phyloP scores from a whole-genome alignment of 1,284 basidiomycete genomes.

The Trichosporon sp. region DNA sequence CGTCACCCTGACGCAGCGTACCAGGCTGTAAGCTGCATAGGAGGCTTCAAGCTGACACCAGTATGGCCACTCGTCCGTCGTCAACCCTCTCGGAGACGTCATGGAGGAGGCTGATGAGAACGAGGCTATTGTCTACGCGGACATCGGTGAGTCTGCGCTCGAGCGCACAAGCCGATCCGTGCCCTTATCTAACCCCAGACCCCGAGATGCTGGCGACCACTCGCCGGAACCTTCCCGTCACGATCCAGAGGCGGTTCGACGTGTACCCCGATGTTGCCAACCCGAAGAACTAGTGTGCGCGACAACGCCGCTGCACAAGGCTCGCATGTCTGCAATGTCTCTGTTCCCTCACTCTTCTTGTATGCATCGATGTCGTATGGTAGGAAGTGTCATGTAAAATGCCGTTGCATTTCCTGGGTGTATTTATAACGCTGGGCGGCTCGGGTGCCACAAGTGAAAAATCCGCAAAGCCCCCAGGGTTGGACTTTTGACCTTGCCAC shows the following conservation, averaged over 20 bases:
- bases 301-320: not conserved
- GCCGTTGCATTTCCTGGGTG: not conserved
- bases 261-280: constrained; percentile 70
- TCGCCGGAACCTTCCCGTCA: constrained; percentile 78
- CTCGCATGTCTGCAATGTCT: constrained; percentile 2
- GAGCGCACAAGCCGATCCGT: not conserved
- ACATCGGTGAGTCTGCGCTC: constrained; percentile 62
- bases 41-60: constrained; percentile 36
- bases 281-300: constrained; percentile 8
- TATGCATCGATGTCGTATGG: not conserved
- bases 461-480: constrained; percentile 1
- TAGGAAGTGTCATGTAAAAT: not conserved
- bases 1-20: constrained; percentile 74
- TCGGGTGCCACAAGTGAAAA: constrained; percentile 4
- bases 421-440: not conserved
- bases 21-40: constrained; percentile 66
- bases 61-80: constrained; percentile 87
- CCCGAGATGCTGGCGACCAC: constrained; percentile 64
- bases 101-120: constrained; percentile 71
- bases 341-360: constrained; percentile 1
- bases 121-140: constrained; percentile 73
- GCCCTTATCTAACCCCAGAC: constrained; percentile 54
- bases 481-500: constrained; percentile 5
- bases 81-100: constrained; percentile 82
- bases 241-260: constrained; percentile 81